Evolutionary conservation across 2,329 filamentous ascomycete genomes (phyloP), one percentile per base, ranked within the genome.

Genomic region (Paecilomyces dactylethromorphus): DNA sequence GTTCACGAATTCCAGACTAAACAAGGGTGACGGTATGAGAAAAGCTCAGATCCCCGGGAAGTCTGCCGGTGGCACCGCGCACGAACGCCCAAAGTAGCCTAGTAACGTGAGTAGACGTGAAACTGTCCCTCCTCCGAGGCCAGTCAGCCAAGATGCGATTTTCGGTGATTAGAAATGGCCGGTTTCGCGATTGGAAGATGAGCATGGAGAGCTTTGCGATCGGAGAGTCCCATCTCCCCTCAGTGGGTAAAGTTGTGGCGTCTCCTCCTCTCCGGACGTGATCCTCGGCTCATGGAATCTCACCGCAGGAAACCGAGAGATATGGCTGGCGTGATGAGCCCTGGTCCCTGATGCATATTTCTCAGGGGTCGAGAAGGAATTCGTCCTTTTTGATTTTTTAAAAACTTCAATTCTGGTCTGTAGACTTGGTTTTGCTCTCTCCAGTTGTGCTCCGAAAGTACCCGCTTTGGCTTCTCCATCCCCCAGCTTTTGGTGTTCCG

Each of bases 401-500:
- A n/a, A 29, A 29, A 18, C 50, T 24, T 22, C 50, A 24, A 21
- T 3, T 52, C 50, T 26, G 2, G 50, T 52, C 39, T 45, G 22
- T 29, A 15, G 15, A 52, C 50, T 29, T 21, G 22, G 13, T 13
- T 29, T 29, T 52, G 7, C 10, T 18, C 22, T 15, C 50, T 52
- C 49, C 49, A 22, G 49, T 18, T 45, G 49, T 52, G 11, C 49
- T 52, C 49, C 66, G 63, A 64, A 65, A 60, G 62, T 18, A 10
- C 7, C 33, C 15, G 31, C 54, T 56, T 31, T 11, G 15, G 39
- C 49, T 56, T 22, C 57, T 39, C 53, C n/a, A 18, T 50, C 10
- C 31, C 29, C 6, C 22, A 10, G 31, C 32, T 45, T 33, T 15
- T 13, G 22, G 29, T 39, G 35, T 39, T n/a, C 35, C 15, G 39